phyloP scores from a whole-genome alignment of 2,329 filamentous ascomycete species.

The Microsporum canis region DNA sequence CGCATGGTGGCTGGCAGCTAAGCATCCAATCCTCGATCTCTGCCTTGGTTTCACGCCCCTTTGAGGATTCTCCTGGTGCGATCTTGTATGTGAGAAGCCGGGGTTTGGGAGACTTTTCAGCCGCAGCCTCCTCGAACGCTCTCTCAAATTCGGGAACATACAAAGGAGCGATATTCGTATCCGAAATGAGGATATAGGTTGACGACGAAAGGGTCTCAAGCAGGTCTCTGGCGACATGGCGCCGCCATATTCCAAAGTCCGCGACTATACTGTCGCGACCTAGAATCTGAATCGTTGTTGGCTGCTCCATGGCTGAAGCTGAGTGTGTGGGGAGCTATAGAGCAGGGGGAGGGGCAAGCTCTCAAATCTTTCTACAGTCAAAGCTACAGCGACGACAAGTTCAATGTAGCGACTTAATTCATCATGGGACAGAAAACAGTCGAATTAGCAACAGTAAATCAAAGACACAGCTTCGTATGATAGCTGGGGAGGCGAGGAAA shows the following conservation, averaged over 20 bases:
- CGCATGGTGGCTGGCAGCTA: conserved; percentile 67
- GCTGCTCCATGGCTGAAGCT: conserved; percentile 19
- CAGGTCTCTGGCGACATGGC: conserved; percentile 70
- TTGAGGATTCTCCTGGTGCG: conserved; percentile 84
- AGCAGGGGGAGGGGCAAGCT: conserved; percentile 3
- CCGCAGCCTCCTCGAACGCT: conserved; percentile 46
- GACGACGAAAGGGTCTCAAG: conserved; percentile 66
- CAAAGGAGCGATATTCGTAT: conserved; percentile 73
- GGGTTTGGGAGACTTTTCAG: conserved; percentile 39
- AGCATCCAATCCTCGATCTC: conserved; percentile 98
- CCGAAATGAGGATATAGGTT: conserved; percentile 92
- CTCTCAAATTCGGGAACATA: conserved; percentile 70
- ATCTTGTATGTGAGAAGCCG: conserved; percentile 78
- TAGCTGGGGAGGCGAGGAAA: neutral
- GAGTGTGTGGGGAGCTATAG: conserved; percentile 1
- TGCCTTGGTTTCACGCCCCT: conserved; percentile 84
- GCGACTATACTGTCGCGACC: conserved; percentile 84
- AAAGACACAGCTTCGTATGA: neutral
- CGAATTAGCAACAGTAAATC: neutral
- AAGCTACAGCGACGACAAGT: neutral
- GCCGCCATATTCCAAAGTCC: conserved; percentile 80
- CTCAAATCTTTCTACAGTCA: neutral
- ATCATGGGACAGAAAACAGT: neutral
- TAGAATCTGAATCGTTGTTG: conserved; percentile 64
- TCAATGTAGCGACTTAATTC: neutral